Evolutionary conservation across 257 asterid species (phyloP).

Genomic region (Penstemon davidsonii): DNA sequence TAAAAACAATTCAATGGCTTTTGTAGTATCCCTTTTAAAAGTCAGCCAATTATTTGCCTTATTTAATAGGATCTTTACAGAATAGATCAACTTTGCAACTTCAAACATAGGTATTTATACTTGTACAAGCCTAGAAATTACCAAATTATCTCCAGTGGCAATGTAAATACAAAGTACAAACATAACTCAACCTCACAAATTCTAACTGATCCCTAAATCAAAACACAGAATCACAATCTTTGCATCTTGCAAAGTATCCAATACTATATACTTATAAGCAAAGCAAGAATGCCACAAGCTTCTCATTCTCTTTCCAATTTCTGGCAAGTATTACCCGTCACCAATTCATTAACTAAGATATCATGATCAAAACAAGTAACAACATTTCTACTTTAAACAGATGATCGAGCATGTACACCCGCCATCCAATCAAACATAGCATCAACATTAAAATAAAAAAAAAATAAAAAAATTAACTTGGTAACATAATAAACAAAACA

Average conservation of each 20-base stretch:
- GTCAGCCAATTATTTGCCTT: conserved; percentile 14
- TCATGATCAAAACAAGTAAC: not conserved
- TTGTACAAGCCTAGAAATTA: conserved; percentile 15
- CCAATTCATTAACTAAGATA: not conserved
- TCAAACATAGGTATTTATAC: not conserved
- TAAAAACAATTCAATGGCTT: conserved; percentile 13
- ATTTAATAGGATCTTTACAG: conserved; percentile 21
- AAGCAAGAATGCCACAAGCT: not conserved
- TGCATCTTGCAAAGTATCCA: not conserved
- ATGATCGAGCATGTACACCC: not conserved
- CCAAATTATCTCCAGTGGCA: conserved; percentile 20
- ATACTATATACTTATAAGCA: not conserved
- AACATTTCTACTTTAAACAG: conserved; percentile 8
- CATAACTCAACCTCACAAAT: conserved; percentile 1
- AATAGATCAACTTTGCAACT: conserved; percentile 27
- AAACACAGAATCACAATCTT: not conserved
- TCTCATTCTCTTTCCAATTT: not conserved
- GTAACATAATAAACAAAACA: not conserved
- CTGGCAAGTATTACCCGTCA: not conserved
- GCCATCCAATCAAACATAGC: not conserved
- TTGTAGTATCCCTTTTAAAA: conserved; percentile 17
- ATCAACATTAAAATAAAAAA: not conserved
- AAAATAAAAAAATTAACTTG: not conserved
- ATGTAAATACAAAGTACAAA: not conserved
- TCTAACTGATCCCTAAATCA: not conserved